Conservation (phyloP, 768 basidiomycete genomes). For the Fomitopsis serialis region DNA sequence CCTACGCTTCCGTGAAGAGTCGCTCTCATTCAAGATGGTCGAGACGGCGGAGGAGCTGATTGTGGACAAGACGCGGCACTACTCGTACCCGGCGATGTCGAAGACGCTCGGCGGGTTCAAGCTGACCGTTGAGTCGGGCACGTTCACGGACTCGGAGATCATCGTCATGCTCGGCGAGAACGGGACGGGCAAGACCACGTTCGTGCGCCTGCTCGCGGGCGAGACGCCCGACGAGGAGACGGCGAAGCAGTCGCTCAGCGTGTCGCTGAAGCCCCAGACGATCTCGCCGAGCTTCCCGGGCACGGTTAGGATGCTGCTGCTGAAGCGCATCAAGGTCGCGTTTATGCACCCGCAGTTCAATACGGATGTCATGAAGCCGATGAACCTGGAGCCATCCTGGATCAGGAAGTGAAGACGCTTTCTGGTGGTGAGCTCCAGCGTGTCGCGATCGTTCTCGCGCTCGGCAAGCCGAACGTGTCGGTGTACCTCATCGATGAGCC, state of each 20-base stretch:
- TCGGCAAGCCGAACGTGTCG: conserved; percentile 80
- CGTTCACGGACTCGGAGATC: conserved; percentile 98
- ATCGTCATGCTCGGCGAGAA: conserved; percentile 99
- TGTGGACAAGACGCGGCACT: conserved; percentile 82
- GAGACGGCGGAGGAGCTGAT: conserved; percentile 92
- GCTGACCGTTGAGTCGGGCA: conserved; percentile 83
- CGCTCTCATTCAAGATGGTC: conserved; percentile 94
- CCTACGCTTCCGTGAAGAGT: conserved; percentile 94
- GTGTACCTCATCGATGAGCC: conserved; percentile 98
- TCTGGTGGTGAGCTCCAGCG: conserved; percentile 98
- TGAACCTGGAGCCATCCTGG: conserved; percentile 94
- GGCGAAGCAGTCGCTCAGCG: conserved; percentile 73
- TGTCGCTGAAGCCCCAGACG: conserved; percentile 98
- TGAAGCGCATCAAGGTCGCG: conserved; percentile 91
- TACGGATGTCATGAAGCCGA: conserved; percentile 95
- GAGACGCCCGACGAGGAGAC: conserved; percentile 84
- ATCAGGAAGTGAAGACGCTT: conserved; percentile 96
- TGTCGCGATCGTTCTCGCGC: conserved; percentile 90
- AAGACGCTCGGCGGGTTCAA: conserved; percentile 97
- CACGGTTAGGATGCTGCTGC: conserved; percentile 88
- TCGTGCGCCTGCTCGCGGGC: conserved; percentile 92
- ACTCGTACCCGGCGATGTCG: conserved; percentile 92
- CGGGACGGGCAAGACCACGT: conserved; percentile 98
- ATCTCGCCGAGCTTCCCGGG: conserved; percentile 98
- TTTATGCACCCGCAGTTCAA: conserved; percentile 99